Base-by-base conservation (phyloP, 169 alveolate species). In the Cryptosporidium parvum region DNA sequence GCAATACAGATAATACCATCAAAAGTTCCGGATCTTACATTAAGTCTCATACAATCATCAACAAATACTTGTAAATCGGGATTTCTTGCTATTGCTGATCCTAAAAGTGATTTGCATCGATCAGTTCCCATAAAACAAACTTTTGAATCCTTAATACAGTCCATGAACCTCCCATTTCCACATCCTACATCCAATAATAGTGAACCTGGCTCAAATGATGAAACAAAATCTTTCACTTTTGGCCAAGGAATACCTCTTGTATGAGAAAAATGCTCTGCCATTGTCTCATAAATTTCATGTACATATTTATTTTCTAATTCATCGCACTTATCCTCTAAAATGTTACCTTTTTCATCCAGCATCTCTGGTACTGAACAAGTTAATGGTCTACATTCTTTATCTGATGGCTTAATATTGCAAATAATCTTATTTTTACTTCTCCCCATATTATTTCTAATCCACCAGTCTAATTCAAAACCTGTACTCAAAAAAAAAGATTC, bases 211-310 rank as follows among this genome's bases (percentile, higher is more conserved):
- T 69, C 80, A 75, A 85, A 85, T 6, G 84, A 72, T 16, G 92
- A 69, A 18, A 85, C 44, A 67, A 85, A 85, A 21, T 70, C 59
- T 31, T 62, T 71, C 42, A 85, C 92, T 26, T 69, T 85, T 53
- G 92, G 92, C 92, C 92, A 85, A 9, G 87, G 73, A 42, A 71
- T 85, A 0, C 75, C 73, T 42, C 92, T 70, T 9, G 92, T 85
- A 59, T 85, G 92, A 10, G 92, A 85, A 35, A 85, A 85, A 44
- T 85, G 92, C 16, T 85, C 87, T 26, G 92, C 92, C 84, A 85
- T 85, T 21, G 70, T 72, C 62, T 85, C 92, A 42, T 85, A 85
- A 62, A 85, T 56, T 31, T 69, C 75, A 44, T 71, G 86, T 14
- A 85, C 92, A 35, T 85, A 75, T n/a, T 85, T 85, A n/a, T 33